A percentile compares a stretch with the other conserved stretches of the same genome.
Evolutionary conservation across 108 stramenopile species (phyloP).

Genomic region (Cyclotella cryptica): DNA sequence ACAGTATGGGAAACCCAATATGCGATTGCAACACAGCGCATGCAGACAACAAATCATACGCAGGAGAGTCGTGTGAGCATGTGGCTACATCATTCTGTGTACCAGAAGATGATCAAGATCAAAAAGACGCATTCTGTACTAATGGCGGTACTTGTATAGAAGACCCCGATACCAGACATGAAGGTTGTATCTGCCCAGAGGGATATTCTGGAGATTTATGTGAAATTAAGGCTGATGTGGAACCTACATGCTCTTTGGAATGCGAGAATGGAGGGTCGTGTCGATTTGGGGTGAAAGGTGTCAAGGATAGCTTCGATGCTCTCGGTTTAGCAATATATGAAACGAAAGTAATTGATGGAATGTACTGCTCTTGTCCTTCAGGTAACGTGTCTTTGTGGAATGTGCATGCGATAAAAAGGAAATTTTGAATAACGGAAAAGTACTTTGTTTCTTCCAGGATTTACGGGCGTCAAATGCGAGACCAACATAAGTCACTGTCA

Average conservation of each 20-base stretch:
- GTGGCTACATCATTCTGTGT: slow-evolving; percentile 28
- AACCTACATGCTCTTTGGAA: slow-evolving; percentile 36
- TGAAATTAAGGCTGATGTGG: slow-evolving; percentile 39
- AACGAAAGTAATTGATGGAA: slow-evolving; percentile 44
- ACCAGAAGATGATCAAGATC: slow-evolving; percentile 43
- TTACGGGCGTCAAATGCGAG: slow-evolving; percentile 69
- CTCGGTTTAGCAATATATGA: slow-evolving; percentile 28
- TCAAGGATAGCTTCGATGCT: slow-evolving; percentile 38
- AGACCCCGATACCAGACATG: slow-evolving; percentile 29
- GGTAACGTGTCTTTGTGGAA: too few species aligned
- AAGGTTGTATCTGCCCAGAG: slow-evolving; percentile 40
- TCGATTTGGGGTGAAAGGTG: slow-evolving; percentile 50
- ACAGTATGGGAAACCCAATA: slow-evolving; percentile 22
- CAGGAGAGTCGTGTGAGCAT: slow-evolving; percentile 43
- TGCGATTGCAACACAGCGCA: slow-evolving; percentile 51
- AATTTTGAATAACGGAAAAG: too few species aligned
- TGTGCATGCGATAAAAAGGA: too few species aligned
- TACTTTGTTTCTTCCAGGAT: slow-evolving; percentile 18
- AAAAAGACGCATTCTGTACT: slow-evolving; percentile 45
- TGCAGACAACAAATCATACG: slow-evolving; percentile 32
- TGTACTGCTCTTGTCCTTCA: slow-evolving; percentile 68
- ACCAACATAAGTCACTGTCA: slow-evolving; percentile 55
- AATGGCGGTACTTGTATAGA: slow-evolving; percentile 41
- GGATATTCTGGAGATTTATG: slow-evolving; percentile 50
- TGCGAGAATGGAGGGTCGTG: slow-evolving; percentile 48